Evolutionary conservation across 768 basidiomycete species (phyloP).

Genomic region (Lentinula boryana): DNA sequence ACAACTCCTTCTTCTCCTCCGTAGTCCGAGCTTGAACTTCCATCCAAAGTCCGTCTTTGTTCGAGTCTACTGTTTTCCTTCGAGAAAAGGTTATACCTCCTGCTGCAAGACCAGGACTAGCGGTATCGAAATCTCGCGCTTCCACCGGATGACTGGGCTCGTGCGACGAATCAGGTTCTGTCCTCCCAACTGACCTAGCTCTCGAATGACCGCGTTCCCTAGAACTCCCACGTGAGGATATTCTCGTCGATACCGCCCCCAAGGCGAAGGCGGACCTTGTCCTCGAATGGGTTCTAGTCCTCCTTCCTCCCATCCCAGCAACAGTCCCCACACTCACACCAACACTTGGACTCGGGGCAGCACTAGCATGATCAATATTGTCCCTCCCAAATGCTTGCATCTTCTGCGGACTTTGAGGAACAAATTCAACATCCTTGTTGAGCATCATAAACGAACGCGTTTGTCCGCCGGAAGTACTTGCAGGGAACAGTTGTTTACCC

Average conservation of each 20-base stretch:
- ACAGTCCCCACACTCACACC: background rate
- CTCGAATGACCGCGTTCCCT: background rate
- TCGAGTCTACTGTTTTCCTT: background rate
- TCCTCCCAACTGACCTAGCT: constrained; percentile 10
- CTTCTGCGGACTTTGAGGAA: constrained; percentile 65
- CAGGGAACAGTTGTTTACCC: background rate
- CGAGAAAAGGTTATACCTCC: background rate
- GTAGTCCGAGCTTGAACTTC: constrained; percentile 41
- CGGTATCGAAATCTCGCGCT: background rate
- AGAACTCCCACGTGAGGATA: background rate
- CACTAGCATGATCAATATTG: background rate
- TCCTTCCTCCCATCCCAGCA: constrained; percentile 5
- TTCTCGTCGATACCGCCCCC: background rate
- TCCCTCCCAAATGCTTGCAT: background rate
- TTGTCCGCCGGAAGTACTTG: constrained; percentile 16
- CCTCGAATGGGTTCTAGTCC: constrained; percentile 8
- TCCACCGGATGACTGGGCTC: constrained; percentile 2
- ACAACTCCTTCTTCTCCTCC: constrained; percentile 76
- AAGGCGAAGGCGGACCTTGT: constrained; percentile 9
- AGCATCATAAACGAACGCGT: constrained; percentile 59
- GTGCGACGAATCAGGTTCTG: constrained; percentile 8
- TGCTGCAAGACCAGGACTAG: background rate
- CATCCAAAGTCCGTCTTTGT: background rate
- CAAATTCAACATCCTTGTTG: constrained; percentile 64
- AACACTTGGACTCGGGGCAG: background rate